Evolutionary conservation across 2,329 filamentous ascomycete species (phyloP), one percentile per base, ranked within the genome.

Genomic region (Trichoderma sp.): DNA sequence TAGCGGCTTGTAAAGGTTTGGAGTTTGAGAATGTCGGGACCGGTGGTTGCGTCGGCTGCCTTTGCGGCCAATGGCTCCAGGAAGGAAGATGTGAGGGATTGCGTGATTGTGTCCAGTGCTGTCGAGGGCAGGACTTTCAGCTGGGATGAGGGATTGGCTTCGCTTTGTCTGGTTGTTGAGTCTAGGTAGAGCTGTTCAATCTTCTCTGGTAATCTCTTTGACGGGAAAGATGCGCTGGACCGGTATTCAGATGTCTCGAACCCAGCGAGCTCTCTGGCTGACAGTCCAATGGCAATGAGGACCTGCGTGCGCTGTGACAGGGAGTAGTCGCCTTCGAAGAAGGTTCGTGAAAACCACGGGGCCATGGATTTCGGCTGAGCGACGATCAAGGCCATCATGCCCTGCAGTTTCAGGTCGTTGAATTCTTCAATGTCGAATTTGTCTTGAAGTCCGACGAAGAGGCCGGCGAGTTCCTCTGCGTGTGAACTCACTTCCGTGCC

Each of bases 241-340:
- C 83, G 82, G 43, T 88, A 83, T 7, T 85, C 83, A 0, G 86
- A 87, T 8, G 83, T 81, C 58, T 91, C 89, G 72, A 92, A 88
- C 0, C 96, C 94, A 1, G 93, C 93, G 11, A 99, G 80, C 79
- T 98, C 94, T 70, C 95, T 88, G 2, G 92, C 92, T 35, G 91
- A 88, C 0, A 99, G 82, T 0, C 94, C 95, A 4, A 99, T 82
- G 0, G 92, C 90, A 24, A 93, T 91, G 64, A 99, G 89, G 47
- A 98, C 86, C 0, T 92, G 88, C 8, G 91, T 92, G 49, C 96
- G 87, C 77, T 98, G 95, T 0, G 90, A 88, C 47, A 98, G 83
- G 0, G 94, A 97, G 79, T 96, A 94, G 77, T 99, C 96, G 19
- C 94, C 94, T 53, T 93, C 91, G 77, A 97, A 98, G 77, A 96